Percentiles rank a stretch among this genome's conserved stretches.
These are phyloP conservation scores for Marasmius tenuissimus DNA, from an alignment of 1,284 basidiomycete species.

Conservation along the genomic window DNA sequence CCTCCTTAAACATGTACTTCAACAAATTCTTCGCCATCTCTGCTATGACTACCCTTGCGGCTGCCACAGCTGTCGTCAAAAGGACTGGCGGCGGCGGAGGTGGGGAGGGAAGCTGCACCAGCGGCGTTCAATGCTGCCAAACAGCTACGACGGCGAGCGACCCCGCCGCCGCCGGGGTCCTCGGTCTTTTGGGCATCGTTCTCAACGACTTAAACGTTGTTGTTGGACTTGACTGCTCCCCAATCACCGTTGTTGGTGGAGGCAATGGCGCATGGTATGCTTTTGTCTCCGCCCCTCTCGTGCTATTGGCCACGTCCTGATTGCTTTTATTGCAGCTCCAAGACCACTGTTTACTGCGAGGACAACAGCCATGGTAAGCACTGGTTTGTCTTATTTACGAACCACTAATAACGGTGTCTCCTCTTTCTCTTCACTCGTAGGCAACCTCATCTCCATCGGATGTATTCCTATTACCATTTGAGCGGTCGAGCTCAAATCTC, in stretches of 20 bases:
- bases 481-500: neutral
- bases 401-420: neutral
- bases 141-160: neutral
- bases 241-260: constrained; percentile 8
- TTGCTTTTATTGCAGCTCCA: neutral
- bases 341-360: constrained; percentile 1
- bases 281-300: neutral
- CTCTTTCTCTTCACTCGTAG: neutral
- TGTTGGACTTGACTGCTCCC: constrained; percentile 7
- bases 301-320: neutral
- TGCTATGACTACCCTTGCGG: constrained; percentile 8
- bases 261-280: neutral
- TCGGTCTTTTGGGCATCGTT: constrained; percentile 13
- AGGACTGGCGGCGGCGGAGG: neutral
- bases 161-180: neutral
- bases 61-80: constrained; percentile 6
- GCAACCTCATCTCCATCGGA: neutral
- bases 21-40: neutral
- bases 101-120: neutral
- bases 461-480: neutral
- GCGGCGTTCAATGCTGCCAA: constrained; percentile 9
- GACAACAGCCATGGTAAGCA: constrained; percentile 7
- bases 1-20: constrained; percentile 7
- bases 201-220: constrained; percentile 4
- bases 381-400: neutral